These are phyloP conservation scores for Smithsoniella earleae DNA, from an alignment of 163 green algal genomes.

Conservation along the genomic window DNA sequence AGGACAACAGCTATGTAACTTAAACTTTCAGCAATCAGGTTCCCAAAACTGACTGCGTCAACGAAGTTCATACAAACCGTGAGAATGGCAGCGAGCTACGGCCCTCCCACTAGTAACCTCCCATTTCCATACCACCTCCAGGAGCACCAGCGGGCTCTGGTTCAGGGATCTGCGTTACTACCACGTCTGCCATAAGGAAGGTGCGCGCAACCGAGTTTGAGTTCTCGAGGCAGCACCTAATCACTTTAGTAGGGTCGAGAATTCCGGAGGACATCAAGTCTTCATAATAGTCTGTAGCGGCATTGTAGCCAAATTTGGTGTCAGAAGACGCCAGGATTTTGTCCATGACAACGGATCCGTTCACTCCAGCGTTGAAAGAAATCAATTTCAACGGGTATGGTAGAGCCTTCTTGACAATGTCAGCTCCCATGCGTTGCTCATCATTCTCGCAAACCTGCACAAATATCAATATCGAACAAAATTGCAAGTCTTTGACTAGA, in stretches of 20 bases:
- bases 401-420: slow-evolving; percentile 93
- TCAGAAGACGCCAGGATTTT: slow-evolving; percentile 56
- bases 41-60: too few relatives aligned
- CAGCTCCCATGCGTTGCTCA: slow-evolving; percentile 60
- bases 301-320: slow-evolving; percentile 81
- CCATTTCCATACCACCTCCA: slow-evolving; percentile 41
- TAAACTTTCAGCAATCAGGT: too few relatives aligned
- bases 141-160: slow-evolving; percentile 41
- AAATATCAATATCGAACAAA: too few relatives aligned
- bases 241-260: slow-evolving; percentile 96
- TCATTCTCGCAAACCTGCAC: slow-evolving; percentile 23
- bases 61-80: too few relatives aligned
- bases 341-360: slow-evolving; percentile 91
- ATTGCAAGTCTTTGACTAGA: too few relatives aligned
- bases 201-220: slow-evolving; percentile 88
- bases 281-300: slow-evolving; percentile 67
- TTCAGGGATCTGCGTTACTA: slow-evolving; percentile 90
- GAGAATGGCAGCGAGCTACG: too few relatives aligned
- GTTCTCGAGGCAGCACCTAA: slow-evolving; percentile 80
- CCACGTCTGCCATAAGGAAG: slow-evolving; percentile 93
- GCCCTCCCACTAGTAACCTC: slow-evolving; percentile 34
- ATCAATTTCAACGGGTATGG: slow-evolving; percentile 92
- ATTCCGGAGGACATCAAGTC: slow-evolving; percentile 92
- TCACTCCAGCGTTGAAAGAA: slow-evolving; percentile 90
- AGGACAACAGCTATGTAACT: too few relatives aligned